These are phyloP conservation scores for Houttuynia cordata DNA, from an alignment of 164 flowering plant genomes.

Conservation along the genomic window DNA sequence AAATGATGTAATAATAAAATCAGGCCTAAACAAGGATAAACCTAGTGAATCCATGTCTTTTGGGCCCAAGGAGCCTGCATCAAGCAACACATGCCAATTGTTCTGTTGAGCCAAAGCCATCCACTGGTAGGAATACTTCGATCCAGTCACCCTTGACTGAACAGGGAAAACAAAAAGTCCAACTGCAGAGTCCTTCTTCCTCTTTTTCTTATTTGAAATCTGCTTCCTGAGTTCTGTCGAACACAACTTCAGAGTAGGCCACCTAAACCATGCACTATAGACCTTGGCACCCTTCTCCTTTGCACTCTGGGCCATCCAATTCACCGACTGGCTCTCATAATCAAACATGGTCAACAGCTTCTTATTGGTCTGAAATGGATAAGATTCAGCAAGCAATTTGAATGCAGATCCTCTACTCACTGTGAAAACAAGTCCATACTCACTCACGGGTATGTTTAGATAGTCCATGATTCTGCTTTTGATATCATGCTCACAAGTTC, in stretches of 20 bases:
- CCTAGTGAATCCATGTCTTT: slow-evolving; percentile 96
- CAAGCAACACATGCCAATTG: slow-evolving; percentile 88
- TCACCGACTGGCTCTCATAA: slow-evolving; percentile 62
- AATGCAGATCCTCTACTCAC: slow-evolving; percentile 78
- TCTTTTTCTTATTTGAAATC: slow-evolving; percentile 32
- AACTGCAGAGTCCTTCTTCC: slow-evolving; percentile 41
- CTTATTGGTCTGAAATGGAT: slow-evolving; percentile 61
- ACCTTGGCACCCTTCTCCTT: slow-evolving; percentile 57
- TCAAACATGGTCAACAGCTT: slow-evolving; percentile 71
- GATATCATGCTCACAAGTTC: slow-evolving; percentile 45
- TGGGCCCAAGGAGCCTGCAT: slow-evolving; percentile 79
- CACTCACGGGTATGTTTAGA: slow-evolving; percentile 66
- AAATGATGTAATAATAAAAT: slow-evolving; percentile 75
- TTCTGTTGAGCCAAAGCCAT: slow-evolving; percentile 83
- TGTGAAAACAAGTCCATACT: slow-evolving; percentile 77
- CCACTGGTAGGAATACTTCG: slow-evolving; percentile 78
- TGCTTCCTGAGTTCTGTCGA: slow-evolving; percentile 43
- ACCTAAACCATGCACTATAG: slow-evolving; percentile 52
- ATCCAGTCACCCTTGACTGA: slow-evolving; percentile 78
- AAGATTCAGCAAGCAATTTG: slow-evolving; percentile 67
- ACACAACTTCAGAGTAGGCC: slow-evolving; percentile 59
- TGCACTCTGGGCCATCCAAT: slow-evolving; percentile 56
- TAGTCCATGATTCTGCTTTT: slow-evolving; percentile 59
- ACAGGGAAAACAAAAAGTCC: slow-evolving; percentile 89
- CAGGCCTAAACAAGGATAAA: slow-evolving; percentile 74